phyloP scores from a whole-genome alignment of 1,139 yeast genomes.

The Sugiyamaella castrensis region DNA sequence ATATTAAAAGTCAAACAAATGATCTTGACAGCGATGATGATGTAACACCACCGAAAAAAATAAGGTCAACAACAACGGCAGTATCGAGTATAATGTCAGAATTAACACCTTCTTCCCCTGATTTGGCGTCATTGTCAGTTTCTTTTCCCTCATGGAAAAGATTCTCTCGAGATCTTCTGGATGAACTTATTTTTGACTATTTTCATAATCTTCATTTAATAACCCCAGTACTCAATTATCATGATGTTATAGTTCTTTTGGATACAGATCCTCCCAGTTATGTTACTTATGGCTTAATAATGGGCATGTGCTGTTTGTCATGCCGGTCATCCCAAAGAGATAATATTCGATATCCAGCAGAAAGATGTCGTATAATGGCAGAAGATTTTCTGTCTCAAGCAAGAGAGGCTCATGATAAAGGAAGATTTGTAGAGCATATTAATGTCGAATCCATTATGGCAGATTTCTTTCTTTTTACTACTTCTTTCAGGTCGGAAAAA shows the following conservation, averaged over 20 bases:
- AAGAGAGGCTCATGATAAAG: slow-evolving; percentile 6
- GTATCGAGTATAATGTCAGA: background rate
- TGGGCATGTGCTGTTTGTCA: slow-evolving; percentile 16
- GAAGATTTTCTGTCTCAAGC: slow-evolving; percentile 1
- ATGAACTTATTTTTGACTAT: slow-evolving; percentile 15
- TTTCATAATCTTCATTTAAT: slow-evolving; percentile 18
- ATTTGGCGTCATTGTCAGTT: background rate
- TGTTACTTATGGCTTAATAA: slow-evolving; percentile 12
- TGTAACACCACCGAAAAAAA: too few species aligned
- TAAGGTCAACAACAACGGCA: background rate
- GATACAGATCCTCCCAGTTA: slow-evolving; percentile 13
- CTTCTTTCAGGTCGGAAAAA: slow-evolving; percentile 15
- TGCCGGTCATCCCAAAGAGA: background rate
- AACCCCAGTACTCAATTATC: slow-evolving; percentile 18
- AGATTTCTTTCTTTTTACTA: slow-evolving; percentile 15
- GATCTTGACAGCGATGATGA: background rate
- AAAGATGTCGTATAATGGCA: background rate
- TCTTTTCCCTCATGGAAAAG: slow-evolving; percentile 6
- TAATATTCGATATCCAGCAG: slow-evolving; percentile 5
- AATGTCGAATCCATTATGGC: slow-evolving; percentile 13
- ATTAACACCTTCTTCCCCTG: slow-evolving; percentile 2
- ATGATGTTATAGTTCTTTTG: slow-evolving; percentile 11
- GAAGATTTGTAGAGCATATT: background rate
- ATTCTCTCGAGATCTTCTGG: slow-evolving; percentile 10
- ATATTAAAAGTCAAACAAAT: background rate